Percentiles rank a stretch among this genome's conserved stretches.
These are phyloP conservation scores for Metschnikowia picachoensis DNA, from an alignment of 805 yeast species.

Conservation along the genomic window DNA sequence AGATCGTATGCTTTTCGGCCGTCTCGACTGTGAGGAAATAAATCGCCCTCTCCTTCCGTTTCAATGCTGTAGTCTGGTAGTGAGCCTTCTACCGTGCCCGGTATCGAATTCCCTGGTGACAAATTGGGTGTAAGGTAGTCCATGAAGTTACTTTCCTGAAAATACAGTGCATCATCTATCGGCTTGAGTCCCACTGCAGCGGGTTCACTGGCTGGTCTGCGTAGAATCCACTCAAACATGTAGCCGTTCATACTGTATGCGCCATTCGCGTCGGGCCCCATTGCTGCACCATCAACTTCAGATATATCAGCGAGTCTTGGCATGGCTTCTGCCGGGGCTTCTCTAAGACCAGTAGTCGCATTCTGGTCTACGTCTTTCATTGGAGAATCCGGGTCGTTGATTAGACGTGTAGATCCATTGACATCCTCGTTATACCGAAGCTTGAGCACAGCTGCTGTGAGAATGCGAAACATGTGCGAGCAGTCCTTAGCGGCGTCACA, in stretches of 20 bases:
- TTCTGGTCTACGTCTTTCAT: neutral
- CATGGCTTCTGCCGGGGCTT: no score
- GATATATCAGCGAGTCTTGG: no score
- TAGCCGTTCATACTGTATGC: neutral
- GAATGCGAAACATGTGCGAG: slow-evolving; percentile 63
- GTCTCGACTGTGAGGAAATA: slow-evolving; percentile 31
- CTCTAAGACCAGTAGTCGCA: neutral
- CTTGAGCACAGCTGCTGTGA: slow-evolving; percentile 67
- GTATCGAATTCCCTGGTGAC: slow-evolving; percentile 15
- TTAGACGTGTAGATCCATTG: slow-evolving; percentile 1
- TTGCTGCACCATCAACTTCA: no score
- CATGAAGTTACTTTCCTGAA: slow-evolving; percentile 27
- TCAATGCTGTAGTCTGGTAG: neutral
- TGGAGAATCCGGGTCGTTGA: neutral
- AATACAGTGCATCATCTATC: neutral
- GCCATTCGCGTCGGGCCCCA: no score
- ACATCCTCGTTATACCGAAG: slow-evolving; percentile 40
- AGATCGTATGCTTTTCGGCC: slow-evolving; percentile 56
- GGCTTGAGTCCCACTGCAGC: neutral
- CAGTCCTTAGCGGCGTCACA: slow-evolving; percentile 80
- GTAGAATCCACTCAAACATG: slow-evolving; percentile 3
- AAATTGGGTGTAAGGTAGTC: slow-evolving; percentile 44
- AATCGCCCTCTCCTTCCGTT: neutral
- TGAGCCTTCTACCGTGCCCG: neutral
- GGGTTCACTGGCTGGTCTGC: neutral